Evolutionary conservation across 2,329 filamentous ascomycete genomes (phyloP).

Genomic region (Pseudocercospora fijiensis): DNA sequence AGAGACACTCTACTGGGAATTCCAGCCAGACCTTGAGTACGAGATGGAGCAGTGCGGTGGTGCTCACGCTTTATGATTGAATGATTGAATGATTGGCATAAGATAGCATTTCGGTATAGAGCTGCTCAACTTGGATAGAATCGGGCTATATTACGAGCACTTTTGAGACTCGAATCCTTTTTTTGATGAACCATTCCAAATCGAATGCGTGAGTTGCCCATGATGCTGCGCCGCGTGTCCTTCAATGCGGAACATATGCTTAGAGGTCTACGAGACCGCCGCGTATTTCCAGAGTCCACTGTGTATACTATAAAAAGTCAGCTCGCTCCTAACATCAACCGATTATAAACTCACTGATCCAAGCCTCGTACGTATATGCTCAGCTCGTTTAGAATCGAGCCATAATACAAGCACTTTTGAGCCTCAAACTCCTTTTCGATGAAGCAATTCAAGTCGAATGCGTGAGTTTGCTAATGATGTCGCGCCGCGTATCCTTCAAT

Average conservation of each 20-base stretch:
- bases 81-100: slow-evolving; percentile 9
- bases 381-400: neutral
- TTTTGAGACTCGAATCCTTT: neutral
- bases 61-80: slow-evolving; percentile 26
- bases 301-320: slow-evolving; percentile 14
- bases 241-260: neutral
- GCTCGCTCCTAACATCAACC: neutral
- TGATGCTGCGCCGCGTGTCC: too few relatives aligned
- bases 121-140: neutral
- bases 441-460: neutral
- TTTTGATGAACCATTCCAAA: neutral
- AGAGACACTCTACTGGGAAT: slow-evolving; percentile 53
- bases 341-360: too few relatives aligned
- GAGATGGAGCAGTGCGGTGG: slow-evolving; percentile 33
- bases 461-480: neutral
- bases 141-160: neutral
- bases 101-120: neutral
- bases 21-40: slow-evolving; percentile 53
- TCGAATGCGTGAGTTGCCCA: neutral
- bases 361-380: too few relatives aligned
- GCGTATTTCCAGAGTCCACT: slow-evolving; percentile 27
- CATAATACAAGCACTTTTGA: neutral
- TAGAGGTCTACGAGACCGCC: slow-evolving; percentile 22
- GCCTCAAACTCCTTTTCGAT: neutral
- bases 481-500: too few relatives aligned